Conservation (phyloP, 1,139 yeast genomes). For the Protomyces lactucae-debilis region DNA sequence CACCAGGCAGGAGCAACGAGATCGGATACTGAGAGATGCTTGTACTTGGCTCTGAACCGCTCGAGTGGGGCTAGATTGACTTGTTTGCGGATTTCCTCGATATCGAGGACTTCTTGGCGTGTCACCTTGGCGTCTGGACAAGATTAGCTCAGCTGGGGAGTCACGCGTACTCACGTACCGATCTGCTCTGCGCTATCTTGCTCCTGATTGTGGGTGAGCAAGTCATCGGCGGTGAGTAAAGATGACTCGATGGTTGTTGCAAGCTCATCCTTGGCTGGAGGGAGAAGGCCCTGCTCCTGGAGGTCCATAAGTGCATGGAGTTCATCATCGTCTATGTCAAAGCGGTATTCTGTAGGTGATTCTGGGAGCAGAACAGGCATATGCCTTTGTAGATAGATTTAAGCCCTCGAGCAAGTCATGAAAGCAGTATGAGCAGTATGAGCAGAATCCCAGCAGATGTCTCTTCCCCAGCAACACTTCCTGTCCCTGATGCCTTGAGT, state of each 20-base stretch:
- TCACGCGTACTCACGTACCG: slow-evolving; percentile 4
- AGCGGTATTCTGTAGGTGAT: background rate
- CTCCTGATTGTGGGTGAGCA: too few relatives aligned
- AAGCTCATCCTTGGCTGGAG: too few relatives aligned
- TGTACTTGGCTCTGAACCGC: slow-evolving; percentile 1
- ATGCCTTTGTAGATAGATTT: too few relatives aligned
- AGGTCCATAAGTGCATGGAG: background rate
- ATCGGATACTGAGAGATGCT: slow-evolving; percentile 32
- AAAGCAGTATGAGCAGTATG: too few relatives aligned
- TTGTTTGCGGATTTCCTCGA: background rate
- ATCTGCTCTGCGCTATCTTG: background rate
- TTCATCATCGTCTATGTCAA: background rate
- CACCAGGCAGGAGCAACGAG: slow-evolving; percentile 28
- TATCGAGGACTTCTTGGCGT: background rate
- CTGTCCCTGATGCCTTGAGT: too few relatives aligned
- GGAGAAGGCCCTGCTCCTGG: background rate
- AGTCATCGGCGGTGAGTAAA: too few relatives aligned
- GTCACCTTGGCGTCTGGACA: background rate
- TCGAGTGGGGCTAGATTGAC: background rate
- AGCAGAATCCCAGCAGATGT: too few relatives aligned
- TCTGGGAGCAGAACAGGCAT: background rate
- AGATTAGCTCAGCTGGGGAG: background rate
- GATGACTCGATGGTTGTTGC: too few relatives aligned
- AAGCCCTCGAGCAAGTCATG: too few relatives aligned
- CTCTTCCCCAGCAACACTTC: too few relatives aligned